Evolutionary conservation across 2,329 filamentous ascomycete genomes (phyloP), one percentile per base, ranked within the genome.

Genomic region (Diaporthe destruens): DNA sequence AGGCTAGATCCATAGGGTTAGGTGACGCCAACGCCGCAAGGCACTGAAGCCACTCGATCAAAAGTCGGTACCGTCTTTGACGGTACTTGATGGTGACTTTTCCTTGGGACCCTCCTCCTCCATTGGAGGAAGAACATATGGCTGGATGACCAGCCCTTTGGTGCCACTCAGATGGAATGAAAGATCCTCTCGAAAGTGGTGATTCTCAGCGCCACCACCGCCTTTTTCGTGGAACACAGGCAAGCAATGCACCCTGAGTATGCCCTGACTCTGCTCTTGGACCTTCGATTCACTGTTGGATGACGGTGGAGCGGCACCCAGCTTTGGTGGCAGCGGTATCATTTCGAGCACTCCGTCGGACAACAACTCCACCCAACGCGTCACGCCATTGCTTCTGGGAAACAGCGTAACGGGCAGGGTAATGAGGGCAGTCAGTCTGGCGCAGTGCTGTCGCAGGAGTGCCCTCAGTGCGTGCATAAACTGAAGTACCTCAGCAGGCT

Each of bases 161-260:
- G 89, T 88, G 77, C 94, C 88, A 80, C 94, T 98, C 67, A 99
- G 84, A 74, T 91, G 95, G 81, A 99, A 99, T 6, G 95, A 95
- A 82, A 98, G 88, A 82, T 98, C 95, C 78, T 97, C 94, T 32
- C 93, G 91, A 69, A 92, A 87, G 75, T 90, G 91, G 72, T 89
- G 89, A 51, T 89, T 86, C 73, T 90, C 90, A 2, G 89, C 87
- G 12, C 90, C 92, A 18, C 94, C 94, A 2, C 95, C 95, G 1
- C 96, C 96, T 76, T 93, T 94, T 80, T 98, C 96, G 73, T 97
- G 94, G 76, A 94, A 92, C 0, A 98, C 86, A 0, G 96, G 96
- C 47, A 98, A 82, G 69, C 92, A 92, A 80, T 97, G 94, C 0
- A 97, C 89, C 74, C 91, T 93, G 23, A 98, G 84, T 82, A 98